Conservation (phyloP, 2,329 filamentous ascomycete species). For the Scytalidium lignicola region DNA sequence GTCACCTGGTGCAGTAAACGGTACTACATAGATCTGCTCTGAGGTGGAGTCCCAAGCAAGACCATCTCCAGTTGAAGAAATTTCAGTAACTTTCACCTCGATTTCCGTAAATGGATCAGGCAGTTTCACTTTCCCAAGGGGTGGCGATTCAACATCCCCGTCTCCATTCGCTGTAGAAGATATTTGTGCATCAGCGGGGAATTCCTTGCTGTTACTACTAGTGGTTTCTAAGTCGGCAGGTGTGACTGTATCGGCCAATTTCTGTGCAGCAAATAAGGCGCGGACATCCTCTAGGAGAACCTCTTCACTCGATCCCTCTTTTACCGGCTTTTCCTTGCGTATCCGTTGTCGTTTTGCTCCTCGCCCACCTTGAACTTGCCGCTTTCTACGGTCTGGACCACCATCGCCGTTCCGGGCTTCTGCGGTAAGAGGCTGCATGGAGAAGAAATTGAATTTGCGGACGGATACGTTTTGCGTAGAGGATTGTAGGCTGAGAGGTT, state of each 20-base stretch:
- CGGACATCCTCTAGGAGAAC: constrained; percentile 61
- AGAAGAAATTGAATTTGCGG: constrained; percentile 5
- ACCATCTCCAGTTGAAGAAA: constrained; percentile 91
- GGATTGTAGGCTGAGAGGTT: neutral
- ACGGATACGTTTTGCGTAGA: neutral
- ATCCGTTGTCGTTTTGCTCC: constrained; percentile 45
- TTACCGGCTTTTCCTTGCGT: constrained; percentile 48
- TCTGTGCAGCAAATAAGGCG: constrained; percentile 38
- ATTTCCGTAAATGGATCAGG: constrained; percentile 69
- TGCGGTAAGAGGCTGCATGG: constrained; percentile 5
- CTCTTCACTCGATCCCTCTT: constrained; percentile 60
- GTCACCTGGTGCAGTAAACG: constrained; percentile 85
- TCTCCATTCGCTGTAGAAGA: constrained; percentile 15
- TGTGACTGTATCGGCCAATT: constrained; percentile 23
- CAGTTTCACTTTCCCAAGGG: constrained; percentile 30
- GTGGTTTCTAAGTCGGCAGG: neutral
- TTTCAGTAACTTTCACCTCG: constrained; percentile 71
- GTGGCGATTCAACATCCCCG: constrained; percentile 1
- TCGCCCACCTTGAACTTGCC: constrained; percentile 24
- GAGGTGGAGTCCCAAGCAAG: constrained; percentile 67
- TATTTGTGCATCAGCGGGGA: constrained; percentile 8
- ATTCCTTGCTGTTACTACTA: constrained; percentile 28
- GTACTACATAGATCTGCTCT: constrained; percentile 72
- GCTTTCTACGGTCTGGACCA: constrained; percentile 17
- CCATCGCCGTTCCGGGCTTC: neutral